Conservation (phyloP, 768 basidiomycete species). For the Candolleomyces aberdarensis region DNA sequence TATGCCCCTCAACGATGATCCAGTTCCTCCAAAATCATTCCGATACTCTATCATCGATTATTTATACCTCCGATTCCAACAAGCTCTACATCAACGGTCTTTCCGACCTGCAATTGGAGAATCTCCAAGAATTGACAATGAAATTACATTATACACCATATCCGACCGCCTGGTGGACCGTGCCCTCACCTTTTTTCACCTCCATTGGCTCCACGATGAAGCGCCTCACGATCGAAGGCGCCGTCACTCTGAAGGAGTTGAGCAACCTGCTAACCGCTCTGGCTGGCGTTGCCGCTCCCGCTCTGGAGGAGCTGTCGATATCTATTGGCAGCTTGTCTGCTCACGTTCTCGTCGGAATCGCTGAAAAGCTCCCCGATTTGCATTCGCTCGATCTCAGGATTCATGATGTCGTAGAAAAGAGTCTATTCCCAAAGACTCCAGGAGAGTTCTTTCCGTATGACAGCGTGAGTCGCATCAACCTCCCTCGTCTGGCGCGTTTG, state of each 20-base stretch:
- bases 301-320: slow-evolving; percentile 2
- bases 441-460: slow-evolving; percentile 12
- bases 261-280: not conserved
- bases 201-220: slow-evolving; percentile 1
- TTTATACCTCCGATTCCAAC: slow-evolving; percentile 5
- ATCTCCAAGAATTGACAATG: slow-evolving; percentile 8
- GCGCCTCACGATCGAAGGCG: not conserved
- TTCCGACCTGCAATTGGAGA: not conserved
- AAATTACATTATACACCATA: slow-evolving; percentile 5
- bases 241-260: not conserved
- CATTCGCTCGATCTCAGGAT: slow-evolving; percentile 1
- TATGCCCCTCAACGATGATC: not conserved
- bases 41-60: slow-evolving; percentile 5
- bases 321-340: not conserved
- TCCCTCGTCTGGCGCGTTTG: not conserved
- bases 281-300: no score
- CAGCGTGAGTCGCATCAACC: not conserved
- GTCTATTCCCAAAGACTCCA: slow-evolving; percentile 6
- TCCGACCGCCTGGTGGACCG: slow-evolving; percentile 2
- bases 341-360: not conserved
- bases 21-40: not conserved
- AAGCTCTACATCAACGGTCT: slow-evolving; percentile 1
- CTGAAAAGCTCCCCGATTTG: not conserved
- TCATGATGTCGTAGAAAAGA: not conserved
- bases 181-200: slow-evolving; percentile 4